Evolutionary conservation across 371 early-diverging fungal genomes (phyloP).

Genomic region (Synchytrium microbalum): DNA sequence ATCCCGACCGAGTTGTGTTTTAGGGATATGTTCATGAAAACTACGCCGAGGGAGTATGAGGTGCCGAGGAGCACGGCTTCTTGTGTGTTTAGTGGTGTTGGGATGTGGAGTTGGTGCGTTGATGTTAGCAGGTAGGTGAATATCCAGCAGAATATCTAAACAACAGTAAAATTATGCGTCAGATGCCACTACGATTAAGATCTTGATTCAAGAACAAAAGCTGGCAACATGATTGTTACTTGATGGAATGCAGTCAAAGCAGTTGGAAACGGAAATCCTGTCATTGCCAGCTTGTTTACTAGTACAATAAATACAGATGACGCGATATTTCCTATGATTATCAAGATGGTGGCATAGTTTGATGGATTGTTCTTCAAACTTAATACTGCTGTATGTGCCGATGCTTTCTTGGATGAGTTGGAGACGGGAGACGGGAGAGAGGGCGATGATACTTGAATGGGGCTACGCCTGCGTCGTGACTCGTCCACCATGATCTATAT

Average conservation of each 20-base stretch:
- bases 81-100: not conserved
- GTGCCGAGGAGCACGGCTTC: conserved; percentile 6
- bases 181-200: too few relatives aligned
- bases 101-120: not conserved
- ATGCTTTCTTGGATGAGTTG: too few relatives aligned
- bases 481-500: too few relatives aligned
- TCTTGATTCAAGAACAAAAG: too few relatives aligned
- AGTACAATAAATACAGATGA: conserved; percentile 15
- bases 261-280: conserved; percentile 17
- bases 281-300: conserved; percentile 13
- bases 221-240: not conserved
- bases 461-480: too few relatives aligned
- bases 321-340: conserved; percentile 14
- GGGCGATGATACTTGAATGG: too few relatives aligned
- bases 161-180: not conserved
- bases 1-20: conserved; percentile 10
- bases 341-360: not conserved
- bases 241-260: conserved; percentile 20
- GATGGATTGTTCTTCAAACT: too few relatives aligned
- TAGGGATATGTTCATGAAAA: conserved; percentile 17
- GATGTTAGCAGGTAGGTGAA: conserved; percentile 10
- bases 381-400: too few relatives aligned
- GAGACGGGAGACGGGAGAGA: too few relatives aligned
- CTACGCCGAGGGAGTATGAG: conserved; percentile 12
- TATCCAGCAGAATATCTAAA: conserved; percentile 13